phyloP scores from a whole-genome alignment of 148 eudicot genomes.

The Amaranthus cruentus region DNA sequence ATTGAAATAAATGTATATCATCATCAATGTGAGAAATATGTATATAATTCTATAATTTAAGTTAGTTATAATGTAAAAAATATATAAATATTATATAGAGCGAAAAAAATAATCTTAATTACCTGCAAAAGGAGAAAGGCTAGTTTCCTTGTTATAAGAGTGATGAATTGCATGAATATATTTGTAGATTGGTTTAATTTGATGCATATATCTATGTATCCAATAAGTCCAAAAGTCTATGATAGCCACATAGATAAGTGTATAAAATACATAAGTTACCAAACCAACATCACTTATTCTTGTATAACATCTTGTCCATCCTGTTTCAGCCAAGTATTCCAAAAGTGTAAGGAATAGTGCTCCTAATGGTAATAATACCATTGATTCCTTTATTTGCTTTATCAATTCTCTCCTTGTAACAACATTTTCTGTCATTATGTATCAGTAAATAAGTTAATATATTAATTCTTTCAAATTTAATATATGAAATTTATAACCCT shows the following conservation, averaged over 20 bases:
- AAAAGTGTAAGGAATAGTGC: neutral
- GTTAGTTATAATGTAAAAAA: too few species aligned
- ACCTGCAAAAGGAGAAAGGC: slow-evolving; percentile 6
- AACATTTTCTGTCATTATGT: neutral
- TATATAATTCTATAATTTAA: too few species aligned
- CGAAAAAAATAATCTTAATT: neutral
- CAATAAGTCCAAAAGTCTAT: neutral
- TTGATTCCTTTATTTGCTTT: neutral
- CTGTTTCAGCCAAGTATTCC: neutral
- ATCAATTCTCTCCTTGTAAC: neutral
- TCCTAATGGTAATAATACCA: neutral
- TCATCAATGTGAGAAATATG: too few species aligned
- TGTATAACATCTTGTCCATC: slow-evolving; percentile 1
- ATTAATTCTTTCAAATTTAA: neutral
- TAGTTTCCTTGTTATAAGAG: neutral
- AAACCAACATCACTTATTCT: neutral
- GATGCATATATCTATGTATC: slow-evolving; percentile 5
- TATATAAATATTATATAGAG: too few species aligned
- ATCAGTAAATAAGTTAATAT: neutral
- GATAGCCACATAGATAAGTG: neutral
- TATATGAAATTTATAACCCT: neutral
- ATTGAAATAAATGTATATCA: too few species aligned
- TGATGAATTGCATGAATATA: neutral
- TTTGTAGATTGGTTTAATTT: neutral
- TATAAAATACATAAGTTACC: neutral